Percentiles rank a stretch among this genome's conserved stretches.
phyloP scores from a whole-genome alignment of 305 asterid genomes.

The Plantago rigida region DNA sequence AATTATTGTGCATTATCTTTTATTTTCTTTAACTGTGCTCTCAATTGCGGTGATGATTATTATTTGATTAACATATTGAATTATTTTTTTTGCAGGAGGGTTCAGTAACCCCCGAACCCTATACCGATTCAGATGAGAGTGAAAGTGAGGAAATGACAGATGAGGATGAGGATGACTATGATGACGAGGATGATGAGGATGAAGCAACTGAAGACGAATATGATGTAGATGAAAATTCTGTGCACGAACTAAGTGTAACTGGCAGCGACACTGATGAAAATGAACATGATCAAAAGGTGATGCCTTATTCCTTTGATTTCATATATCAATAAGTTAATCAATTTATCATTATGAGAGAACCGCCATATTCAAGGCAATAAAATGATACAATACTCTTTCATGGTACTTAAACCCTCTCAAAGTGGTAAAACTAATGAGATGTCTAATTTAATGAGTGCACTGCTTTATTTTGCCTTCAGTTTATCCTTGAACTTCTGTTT shows the following conservation, averaged over 20 bases:
- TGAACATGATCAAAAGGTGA: constrained; percentile 42
- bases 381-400: constrained; percentile 4
- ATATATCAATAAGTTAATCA: constrained; percentile 4
- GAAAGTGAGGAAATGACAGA: constrained; percentile 85
- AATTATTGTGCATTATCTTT: background rate
- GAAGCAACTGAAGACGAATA: constrained; percentile 43
- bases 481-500: constrained; percentile 8
- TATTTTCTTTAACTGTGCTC: background rate
- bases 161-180: constrained; percentile 50
- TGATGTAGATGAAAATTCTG: constrained; percentile 43
- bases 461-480: constrained; percentile 4
- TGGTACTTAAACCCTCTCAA: background rate
- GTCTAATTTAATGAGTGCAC: constrained; percentile 10
- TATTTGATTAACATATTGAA: constrained; percentile 19
- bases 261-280: constrained; percentile 42
- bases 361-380: constrained; percentile 4
- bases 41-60: background rate
- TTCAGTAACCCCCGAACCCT: constrained; percentile 62
- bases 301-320: constrained; percentile 22
- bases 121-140: constrained; percentile 86
- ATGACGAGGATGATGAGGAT: constrained; percentile 47
- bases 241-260: constrained; percentile 44
- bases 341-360: constrained; percentile 12
- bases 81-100: constrained; percentile 51
- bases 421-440: constrained; percentile 14